These are phyloP conservation scores for Hortiboletus flavorubellus DNA, from an alignment of 768 basidiomycete species.

Conservation along the genomic window DNA sequence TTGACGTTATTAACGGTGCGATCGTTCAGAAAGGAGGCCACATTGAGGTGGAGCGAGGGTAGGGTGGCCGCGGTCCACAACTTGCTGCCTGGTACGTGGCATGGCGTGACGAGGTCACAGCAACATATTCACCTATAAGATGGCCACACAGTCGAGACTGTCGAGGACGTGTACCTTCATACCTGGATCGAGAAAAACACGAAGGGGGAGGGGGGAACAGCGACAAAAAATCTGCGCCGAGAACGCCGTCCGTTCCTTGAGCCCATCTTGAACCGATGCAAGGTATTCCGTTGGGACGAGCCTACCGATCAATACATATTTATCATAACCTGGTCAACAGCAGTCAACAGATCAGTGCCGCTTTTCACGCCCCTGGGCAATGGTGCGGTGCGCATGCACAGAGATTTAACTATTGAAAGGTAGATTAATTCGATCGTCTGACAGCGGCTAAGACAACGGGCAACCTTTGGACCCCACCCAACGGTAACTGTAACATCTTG, in stretches of 20 bases:
- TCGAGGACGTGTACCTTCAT: not conserved
- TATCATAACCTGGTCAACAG: constrained; percentile 18
- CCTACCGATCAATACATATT: constrained; percentile 19
- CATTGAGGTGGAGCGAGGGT: constrained; percentile 8
- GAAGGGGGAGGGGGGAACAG: not conserved
- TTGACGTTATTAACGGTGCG: constrained; percentile 16
- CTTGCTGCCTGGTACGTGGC: not conserved
- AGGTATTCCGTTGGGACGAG: not conserved
- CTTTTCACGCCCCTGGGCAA: constrained; percentile 13
- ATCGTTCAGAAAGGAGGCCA: constrained; percentile 12
- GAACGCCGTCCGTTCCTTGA: not conserved
- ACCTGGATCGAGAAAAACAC: not conserved
- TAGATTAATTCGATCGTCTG: constrained; percentile 27
- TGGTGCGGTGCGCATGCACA: constrained; percentile 1
- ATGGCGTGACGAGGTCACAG: constrained; percentile 1
- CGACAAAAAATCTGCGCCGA: not conserved
- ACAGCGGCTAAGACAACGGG: constrained; percentile 12
- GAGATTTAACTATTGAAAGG: constrained; percentile 25
- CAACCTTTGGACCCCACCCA: constrained; percentile 11
- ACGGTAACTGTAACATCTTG: constrained; percentile 16
- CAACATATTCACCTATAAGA: not conserved
- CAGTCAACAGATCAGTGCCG: constrained; percentile 11
- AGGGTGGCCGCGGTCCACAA: constrained; percentile 2
- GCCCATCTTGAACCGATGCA: constrained; percentile 1
- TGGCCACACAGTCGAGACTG: too few species aligned